phyloP scores from a whole-genome alignment of 768 basidiomycete genomes.

The Pholiota molesta region DNA sequence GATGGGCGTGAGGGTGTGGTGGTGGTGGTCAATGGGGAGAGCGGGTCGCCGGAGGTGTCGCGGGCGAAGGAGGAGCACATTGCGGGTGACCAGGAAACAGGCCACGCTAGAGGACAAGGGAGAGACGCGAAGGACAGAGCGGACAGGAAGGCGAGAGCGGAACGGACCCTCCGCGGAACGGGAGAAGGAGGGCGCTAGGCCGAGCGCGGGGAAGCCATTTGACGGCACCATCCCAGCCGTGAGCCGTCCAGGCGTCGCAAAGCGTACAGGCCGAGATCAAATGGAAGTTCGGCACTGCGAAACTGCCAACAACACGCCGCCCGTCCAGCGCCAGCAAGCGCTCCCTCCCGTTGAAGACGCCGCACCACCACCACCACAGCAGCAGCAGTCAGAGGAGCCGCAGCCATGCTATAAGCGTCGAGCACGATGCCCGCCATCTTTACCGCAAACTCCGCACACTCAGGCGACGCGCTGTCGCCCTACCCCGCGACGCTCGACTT shows the following conservation, averaged over 20 bases:
- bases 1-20: conserved; percentile 1
- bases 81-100: not conserved
- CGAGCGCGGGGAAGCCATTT: not conserved
- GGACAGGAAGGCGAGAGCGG: not conserved
- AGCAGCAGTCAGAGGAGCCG: not conserved
- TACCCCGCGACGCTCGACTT: not conserved
- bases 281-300: conserved; percentile 27
- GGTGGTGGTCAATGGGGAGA: conserved; percentile 9
- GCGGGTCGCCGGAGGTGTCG: too few relatives aligned
- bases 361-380: not conserved
- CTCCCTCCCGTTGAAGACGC: conserved; percentile 7
- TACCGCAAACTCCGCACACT: not conserved
- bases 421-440: conserved; percentile 10
- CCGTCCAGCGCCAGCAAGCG: conserved; percentile 5
- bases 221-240: not conserved
- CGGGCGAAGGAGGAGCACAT: not conserved
- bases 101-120: not conserved
- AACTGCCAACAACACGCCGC: conserved; percentile 11
- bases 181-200: not conserved
- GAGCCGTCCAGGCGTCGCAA: conserved; percentile 8
- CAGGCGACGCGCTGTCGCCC: not conserved
- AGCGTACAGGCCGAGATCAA: conserved; percentile 6
- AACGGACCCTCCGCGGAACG: not conserved
- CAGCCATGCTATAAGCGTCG: not conserved
- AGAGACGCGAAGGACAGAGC: conserved; percentile 2